These are phyloP conservation scores for Psilocybe cyanescens DNA, from an alignment of 768 basidiomycete species.

Conservation along the genomic window DNA sequence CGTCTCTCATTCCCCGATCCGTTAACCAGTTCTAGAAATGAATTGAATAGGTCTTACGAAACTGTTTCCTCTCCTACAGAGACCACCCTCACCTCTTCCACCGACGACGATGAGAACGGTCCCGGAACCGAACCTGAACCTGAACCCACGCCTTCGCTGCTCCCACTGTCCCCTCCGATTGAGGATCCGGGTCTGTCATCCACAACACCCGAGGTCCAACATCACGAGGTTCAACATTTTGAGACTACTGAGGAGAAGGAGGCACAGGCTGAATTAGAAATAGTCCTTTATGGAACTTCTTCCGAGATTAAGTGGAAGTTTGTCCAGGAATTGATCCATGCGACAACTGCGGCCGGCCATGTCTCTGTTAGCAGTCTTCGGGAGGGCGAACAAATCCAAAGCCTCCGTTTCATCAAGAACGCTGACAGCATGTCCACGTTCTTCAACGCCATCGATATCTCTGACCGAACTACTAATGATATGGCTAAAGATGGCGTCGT, in stretches of 20 bases:
- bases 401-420: conserved; percentile 31
- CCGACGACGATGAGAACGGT: conserved; percentile 24
- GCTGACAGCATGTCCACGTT: conserved; percentile 28
- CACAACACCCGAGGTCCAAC: conserved; percentile 40
- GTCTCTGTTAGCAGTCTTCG: conserved; percentile 29
- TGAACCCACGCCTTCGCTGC: conserved; percentile 16
- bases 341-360: conserved; percentile 43
- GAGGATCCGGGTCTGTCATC: conserved; percentile 39
- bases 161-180: conserved; percentile 18
- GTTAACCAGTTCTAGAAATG: conserved; percentile 70
- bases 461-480: conserved; percentile 40
- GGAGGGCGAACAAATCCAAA: conserved; percentile 28
- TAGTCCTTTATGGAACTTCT: conserved; percentile 70
- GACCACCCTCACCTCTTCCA: conserved; percentile 27
- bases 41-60: conserved; percentile 63
- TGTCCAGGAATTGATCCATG: conserved; percentile 58
- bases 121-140: neutral
- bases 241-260: conserved; percentile 26
- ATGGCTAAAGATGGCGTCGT: conserved; percentile 26
- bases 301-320: conserved; percentile 64
- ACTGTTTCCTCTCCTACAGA: conserved; percentile 47
- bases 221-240: conserved; percentile 27
- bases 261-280: conserved; percentile 47
- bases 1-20: conserved; percentile 86
- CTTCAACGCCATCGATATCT: conserved; percentile 35